phyloP scores from a whole-genome alignment of 2,329 filamentous ascomycete species.

The Phialemoniopsis sp. region DNA sequence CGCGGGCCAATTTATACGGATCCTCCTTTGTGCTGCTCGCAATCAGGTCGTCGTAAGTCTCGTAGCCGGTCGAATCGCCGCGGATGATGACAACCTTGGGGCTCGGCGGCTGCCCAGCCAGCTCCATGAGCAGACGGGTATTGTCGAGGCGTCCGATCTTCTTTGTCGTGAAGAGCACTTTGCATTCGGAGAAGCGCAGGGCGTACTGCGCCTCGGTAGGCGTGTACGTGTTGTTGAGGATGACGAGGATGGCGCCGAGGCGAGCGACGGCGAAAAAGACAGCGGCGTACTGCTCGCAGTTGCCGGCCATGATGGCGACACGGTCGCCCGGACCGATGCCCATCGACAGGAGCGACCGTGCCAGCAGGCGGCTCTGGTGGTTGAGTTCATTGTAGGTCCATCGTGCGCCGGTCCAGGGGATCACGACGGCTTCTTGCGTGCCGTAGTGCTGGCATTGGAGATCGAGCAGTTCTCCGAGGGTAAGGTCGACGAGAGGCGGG shows the following conservation, averaged over 20 bases:
- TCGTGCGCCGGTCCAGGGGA: conserved; percentile 70
- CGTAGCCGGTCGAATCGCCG: conserved; percentile 48
- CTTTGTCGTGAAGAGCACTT: conserved; percentile 68
- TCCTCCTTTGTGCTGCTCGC: conserved; percentile 43
- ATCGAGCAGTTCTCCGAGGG: conserved; percentile 67
- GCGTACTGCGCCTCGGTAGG: conserved; percentile 68
- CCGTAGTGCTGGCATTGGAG: conserved; percentile 65
- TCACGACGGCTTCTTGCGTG: conserved; percentile 64
- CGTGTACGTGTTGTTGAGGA: conserved; percentile 81
- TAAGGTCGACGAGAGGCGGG: conserved; percentile 66
- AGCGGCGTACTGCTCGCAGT: conserved; percentile 78
- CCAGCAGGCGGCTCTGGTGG: conserved; percentile 56
- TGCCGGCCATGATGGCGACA: conserved; percentile 71
- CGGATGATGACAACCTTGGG: conserved; percentile 58
- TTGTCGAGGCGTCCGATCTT: conserved; percentile 65
- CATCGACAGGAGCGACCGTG: conserved; percentile 62
- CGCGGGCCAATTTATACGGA: conserved; percentile 37
- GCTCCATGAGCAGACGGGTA: conserved; percentile 48
- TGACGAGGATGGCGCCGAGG: conserved; percentile 66
- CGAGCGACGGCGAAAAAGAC: conserved; percentile 70
- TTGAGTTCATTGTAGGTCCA: conserved; percentile 68
- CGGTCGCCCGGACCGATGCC: conserved; percentile 66
- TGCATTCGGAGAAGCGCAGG: conserved; percentile 56
- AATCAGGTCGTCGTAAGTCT: conserved; percentile 57
- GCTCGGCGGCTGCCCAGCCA: conserved; percentile 39